Base-by-base conservation (phyloP, 768 basidiomycete species). In the Neoboletus subvelutipes region DNA sequence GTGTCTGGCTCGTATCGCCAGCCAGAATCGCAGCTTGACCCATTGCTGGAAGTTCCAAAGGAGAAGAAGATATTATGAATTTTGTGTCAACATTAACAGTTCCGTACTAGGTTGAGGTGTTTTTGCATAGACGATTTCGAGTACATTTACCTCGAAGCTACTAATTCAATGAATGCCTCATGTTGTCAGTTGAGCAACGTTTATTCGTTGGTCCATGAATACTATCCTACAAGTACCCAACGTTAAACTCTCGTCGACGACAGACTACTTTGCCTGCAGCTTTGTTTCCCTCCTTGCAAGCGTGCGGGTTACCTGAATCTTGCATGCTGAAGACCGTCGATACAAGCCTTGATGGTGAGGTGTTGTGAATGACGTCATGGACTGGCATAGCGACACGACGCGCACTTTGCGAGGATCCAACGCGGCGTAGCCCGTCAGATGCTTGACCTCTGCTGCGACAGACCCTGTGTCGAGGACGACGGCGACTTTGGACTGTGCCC, bases 1-100 rank as follows among this genome's bases (percentile, higher is more conserved):
- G 78, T 78, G 54, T 86, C 85, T 54, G 86, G 85, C 45, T 94
- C 94, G 15, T 98, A 98, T 75, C 88, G 94, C 42, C 87, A 94
- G 57, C 97, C 97, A 4, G 83, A 83, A 48, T 83, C 87, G 3
- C 77, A 80, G 43, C 83, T 96, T 33, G 97, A 99, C 69, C 97
- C 96, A 3, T 66, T 97, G 47, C 77, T 90, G 29, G 89, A 92
- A 62, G 68, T 76, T 18, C 61, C 69, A 49, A 71, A 74, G 13
- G 67, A 73, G 42, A 73, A 76, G 55, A 26, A 76, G 55, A 28
- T 33, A 0, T 50, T 39, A 45, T 71, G 45, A 63, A 8, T 26
- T 31, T 9, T 12, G 22, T 26, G 11, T 33, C 4, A 18, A 28
- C 28, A 28, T 28, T 28, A 28, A 3, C 3, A 63, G 10, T 26